phyloP scores from a whole-genome alignment of 2,329 filamentous ascomycete genomes.

The Macroventuria anomochaeta region DNA sequence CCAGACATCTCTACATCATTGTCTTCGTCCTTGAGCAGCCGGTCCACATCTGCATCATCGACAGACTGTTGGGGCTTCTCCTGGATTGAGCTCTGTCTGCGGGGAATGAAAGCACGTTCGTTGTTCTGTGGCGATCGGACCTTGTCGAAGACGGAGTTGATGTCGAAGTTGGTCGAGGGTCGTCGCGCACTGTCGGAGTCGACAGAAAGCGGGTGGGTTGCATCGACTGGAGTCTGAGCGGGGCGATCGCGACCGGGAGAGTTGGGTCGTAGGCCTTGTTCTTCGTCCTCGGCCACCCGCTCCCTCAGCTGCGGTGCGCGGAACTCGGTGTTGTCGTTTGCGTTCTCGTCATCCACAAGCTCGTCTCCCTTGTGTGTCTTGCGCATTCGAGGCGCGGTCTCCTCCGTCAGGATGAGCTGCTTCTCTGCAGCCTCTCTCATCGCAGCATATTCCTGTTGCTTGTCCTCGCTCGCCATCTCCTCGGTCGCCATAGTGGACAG shows the following conservation, averaged over 20 bases:
- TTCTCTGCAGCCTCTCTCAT: slow-evolving; percentile 81
- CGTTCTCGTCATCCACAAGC: slow-evolving; percentile 74
- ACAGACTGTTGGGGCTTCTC: slow-evolving; percentile 62
- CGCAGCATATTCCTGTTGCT: slow-evolving; percentile 77
- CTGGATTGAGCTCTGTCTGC: slow-evolving; percentile 58
- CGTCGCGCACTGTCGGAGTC: slow-evolving; percentile 53
- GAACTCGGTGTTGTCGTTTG: slow-evolving; percentile 36
- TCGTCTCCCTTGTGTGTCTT: slow-evolving; percentile 97
- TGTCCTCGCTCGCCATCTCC: slow-evolving; percentile 90
- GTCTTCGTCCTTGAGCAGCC: slow-evolving; percentile 82
- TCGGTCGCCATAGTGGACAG: slow-evolving; percentile 88
- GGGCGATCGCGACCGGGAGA: slow-evolving; percentile 25
- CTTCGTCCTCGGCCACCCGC: slow-evolving; percentile 36
- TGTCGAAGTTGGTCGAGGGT: slow-evolving; percentile 74
- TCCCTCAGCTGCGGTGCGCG: slow-evolving; percentile 35
- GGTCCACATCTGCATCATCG: slow-evolving; percentile 87
- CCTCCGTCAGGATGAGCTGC: slow-evolving; percentile 80
- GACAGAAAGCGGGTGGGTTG: slow-evolving; percentile 39
- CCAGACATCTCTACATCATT: slow-evolving; percentile 80
- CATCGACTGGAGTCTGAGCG: slow-evolving; percentile 28
- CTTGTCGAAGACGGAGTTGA: slow-evolving; percentile 83
- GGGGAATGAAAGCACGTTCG: slow-evolving; percentile 55
- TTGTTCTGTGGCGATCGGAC: slow-evolving; percentile 74
- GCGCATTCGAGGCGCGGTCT: slow-evolving; percentile 75
- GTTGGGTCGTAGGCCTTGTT: slow-evolving; percentile 24